Conservation (phyloP, 2,329 filamentous ascomycete species). For the Neoarthrinium moseri region DNA sequence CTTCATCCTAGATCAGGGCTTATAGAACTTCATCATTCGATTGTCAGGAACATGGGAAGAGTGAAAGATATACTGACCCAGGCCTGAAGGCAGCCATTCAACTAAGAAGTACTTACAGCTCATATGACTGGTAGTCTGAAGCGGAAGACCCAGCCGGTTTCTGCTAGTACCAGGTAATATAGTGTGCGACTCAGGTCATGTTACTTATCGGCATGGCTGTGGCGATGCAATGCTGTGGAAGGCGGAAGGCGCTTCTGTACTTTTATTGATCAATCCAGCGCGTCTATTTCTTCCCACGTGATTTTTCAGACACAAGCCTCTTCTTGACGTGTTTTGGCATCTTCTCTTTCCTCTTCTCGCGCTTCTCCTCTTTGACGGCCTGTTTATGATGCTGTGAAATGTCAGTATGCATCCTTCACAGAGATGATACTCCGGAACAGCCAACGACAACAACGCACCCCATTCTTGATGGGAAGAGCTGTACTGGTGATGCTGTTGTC, state of each 20-base stretch:
- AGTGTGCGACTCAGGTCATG: too few species aligned
- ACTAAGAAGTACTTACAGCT: too few species aligned
- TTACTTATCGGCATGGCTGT: too few species aligned
- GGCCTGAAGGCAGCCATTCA: too few species aligned
- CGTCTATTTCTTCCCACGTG: slow-evolving; percentile 61
- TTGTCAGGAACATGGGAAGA: too few species aligned
- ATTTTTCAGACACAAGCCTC: slow-evolving; percentile 66
- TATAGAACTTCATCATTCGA: slow-evolving; percentile 47
- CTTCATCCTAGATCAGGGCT: slow-evolving; percentile 11
- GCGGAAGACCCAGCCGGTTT: background rate
- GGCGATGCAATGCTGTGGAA: background rate
- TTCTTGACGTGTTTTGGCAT: slow-evolving; percentile 98
- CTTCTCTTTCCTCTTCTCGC: slow-evolving; percentile 89
- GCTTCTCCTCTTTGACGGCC: slow-evolving; percentile 91
- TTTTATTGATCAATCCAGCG: background rate
- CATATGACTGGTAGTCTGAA: background rate
- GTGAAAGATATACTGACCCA: too few species aligned
- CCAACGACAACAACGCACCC: too few species aligned
- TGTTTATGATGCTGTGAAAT: slow-evolving; percentile 66
- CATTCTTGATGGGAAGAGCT: too few species aligned
- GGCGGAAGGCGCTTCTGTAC: background rate
- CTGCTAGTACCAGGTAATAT: too few species aligned
- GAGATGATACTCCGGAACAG: background rate
- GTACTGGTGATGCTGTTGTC: background rate
- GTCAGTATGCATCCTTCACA: slow-evolving; percentile 20